Evolutionary conservation across 1,284 basidiomycete genomes (phyloP).

Genomic region (Ganoderma sp.): DNA sequence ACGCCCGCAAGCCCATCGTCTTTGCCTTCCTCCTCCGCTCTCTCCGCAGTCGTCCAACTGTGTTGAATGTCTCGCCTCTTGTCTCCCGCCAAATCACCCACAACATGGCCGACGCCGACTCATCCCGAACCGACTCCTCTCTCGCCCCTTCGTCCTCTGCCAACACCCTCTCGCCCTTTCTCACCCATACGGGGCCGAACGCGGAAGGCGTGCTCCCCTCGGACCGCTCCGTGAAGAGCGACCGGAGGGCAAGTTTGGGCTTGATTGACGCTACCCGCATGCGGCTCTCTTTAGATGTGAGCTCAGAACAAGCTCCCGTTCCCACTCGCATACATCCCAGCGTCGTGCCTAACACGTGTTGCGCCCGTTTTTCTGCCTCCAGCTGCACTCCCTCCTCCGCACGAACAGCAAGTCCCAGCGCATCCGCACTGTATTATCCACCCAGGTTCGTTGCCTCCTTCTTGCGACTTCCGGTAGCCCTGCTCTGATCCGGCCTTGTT

Average conservation of each 20-base stretch:
- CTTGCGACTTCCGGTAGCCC: constrained; percentile 11
- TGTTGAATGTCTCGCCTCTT: constrained; percentile 32
- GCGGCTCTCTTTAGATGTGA: constrained; percentile 43
- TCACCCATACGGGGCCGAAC: constrained; percentile 34
- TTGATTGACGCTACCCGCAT: constrained; percentile 44
- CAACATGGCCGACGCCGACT: constrained; percentile 33
- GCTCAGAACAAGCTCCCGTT: constrained; percentile 34
- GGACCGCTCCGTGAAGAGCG: constrained; percentile 30
- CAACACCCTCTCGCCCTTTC: constrained; percentile 28
- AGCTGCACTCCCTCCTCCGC: constrained; percentile 43
- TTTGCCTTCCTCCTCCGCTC: constrained; percentile 27
- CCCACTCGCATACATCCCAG: constrained; percentile 34
- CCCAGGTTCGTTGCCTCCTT: constrained; percentile 33
- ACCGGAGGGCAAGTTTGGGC: constrained; percentile 38
- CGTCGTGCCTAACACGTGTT: constrained; percentile 48
- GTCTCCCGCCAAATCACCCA: constrained; percentile 22
- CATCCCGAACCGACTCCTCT: constrained; percentile 36
- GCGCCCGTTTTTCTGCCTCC: constrained; percentile 35
- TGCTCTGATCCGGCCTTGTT: constrained; percentile 26
- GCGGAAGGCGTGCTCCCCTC: constrained; percentile 30
- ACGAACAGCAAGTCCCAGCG: constrained; percentile 39
- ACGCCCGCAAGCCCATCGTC: constrained; percentile 18
- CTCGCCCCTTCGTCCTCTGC: constrained; percentile 37
- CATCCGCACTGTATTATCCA: constrained; percentile 31
- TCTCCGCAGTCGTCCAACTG: constrained; percentile 18